These are phyloP conservation scores for Rhododendron ovatum DNA, from an alignment of 148 eudicot genomes.

Conservation along the genomic window DNA sequence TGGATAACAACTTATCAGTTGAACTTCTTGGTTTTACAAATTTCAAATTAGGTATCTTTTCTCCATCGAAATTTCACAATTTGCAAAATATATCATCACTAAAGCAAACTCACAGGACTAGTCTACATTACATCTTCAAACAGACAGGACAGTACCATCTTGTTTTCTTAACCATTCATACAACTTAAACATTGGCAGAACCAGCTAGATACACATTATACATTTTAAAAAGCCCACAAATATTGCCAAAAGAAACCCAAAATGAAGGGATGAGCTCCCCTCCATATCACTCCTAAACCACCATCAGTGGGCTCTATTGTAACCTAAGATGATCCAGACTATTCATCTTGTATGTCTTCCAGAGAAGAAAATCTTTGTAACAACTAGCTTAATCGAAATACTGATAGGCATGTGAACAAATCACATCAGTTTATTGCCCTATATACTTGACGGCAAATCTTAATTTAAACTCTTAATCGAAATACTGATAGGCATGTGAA, in stretches of 20 bases:
- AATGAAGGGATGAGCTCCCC: neutral
- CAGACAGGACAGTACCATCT: neutral
- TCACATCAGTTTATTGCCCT: neutral
- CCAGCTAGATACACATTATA: neutral
- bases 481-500: neutral
- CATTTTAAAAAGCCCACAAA: neutral
- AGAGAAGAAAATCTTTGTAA: neutral
- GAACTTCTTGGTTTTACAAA: neutral
- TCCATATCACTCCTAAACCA: neutral
- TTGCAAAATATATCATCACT: neutral
- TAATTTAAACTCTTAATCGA: neutral
- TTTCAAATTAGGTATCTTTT: neutral
- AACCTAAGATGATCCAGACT: neutral
- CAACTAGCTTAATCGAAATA: neutral
- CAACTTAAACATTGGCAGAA: neutral
- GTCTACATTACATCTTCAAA: neutral
- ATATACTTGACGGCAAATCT: neutral
- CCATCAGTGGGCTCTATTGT: neutral
- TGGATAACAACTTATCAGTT: neutral
- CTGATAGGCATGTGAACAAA: neutral
- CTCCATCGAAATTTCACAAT: neutral
- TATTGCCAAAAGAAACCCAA: neutral
- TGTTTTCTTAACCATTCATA: neutral
- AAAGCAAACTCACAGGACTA: neutral
- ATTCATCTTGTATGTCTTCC: neutral